Evolutionary conservation across 306 rosid genomes (phyloP).

Genomic region (Crotalaria pallida): DNA sequence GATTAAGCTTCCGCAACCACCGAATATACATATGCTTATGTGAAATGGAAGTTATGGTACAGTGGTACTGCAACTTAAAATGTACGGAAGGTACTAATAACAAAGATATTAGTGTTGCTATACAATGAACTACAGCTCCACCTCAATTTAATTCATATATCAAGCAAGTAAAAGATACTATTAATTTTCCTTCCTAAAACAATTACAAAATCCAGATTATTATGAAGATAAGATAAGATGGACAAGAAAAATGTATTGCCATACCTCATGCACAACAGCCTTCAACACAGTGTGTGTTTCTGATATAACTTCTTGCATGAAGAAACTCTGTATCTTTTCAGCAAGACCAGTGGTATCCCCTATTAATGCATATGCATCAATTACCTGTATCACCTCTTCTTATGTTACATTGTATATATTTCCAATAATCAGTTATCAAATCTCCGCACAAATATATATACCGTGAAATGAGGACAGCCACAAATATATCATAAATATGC

Average conservation of each 20-base stretch:
- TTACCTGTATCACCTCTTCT: slow-evolving; percentile 58
- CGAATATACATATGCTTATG: not conserved
- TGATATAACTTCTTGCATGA: slow-evolving; percentile 98
- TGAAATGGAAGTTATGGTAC: slow-evolving; percentile 8
- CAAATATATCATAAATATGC: not conserved
- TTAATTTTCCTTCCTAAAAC: slow-evolving; percentile 8
- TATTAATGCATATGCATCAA: slow-evolving; percentile 94
- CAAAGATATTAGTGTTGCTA: not conserved
- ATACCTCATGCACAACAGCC: slow-evolving; percentile 74
- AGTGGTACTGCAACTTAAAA: not conserved
- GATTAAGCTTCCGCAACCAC: slow-evolving; percentile 6
- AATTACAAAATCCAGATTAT: slow-evolving; percentile 10
- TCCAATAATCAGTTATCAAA: slow-evolving; percentile 9
- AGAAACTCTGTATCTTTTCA: slow-evolving; percentile 98
- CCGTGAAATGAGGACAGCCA: not conserved
- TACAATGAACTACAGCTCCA: not conserved
- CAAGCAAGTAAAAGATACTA: slow-evolving; percentile 2
- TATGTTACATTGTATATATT: slow-evolving; percentile 17
- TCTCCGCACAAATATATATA: not conserved
- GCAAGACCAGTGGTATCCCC: slow-evolving; percentile 96
- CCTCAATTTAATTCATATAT: not conserved
- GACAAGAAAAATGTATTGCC: slow-evolving; percentile 10
- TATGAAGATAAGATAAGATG: not conserved
- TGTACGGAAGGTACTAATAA: not conserved
- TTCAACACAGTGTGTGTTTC: slow-evolving; percentile 82